These are phyloP conservation scores for Nannochloropsis salina DNA, from an alignment of 108 stramenopile species.

Conservation along the genomic window DNA sequence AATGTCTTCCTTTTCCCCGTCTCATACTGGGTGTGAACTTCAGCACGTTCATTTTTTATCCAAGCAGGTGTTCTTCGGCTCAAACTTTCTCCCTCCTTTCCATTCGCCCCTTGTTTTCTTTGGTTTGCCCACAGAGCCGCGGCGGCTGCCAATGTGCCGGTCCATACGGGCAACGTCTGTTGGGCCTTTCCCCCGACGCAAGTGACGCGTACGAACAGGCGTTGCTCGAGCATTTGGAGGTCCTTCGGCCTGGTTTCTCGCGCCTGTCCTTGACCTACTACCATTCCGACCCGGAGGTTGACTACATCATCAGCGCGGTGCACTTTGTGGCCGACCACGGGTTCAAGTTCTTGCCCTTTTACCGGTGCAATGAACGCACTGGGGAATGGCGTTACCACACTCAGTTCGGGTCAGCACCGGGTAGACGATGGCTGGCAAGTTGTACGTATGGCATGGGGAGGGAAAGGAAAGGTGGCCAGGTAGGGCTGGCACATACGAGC, in stretches of 20 bases:
- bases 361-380: slow-evolving; percentile 58
- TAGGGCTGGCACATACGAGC: not conserved
- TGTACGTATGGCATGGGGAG: not conserved
- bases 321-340: slow-evolving; percentile 80
- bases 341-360: slow-evolving; percentile 77
- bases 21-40: too few species aligned
- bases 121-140: slow-evolving; percentile 13
- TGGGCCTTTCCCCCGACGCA: slow-evolving; percentile 36
- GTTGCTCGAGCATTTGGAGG: slow-evolving; percentile 66
- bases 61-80: not conserved
- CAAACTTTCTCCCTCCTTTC: not conserved
- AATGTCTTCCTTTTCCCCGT: too few species aligned
- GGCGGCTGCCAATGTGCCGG: slow-evolving; percentile 56
- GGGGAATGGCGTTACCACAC: slow-evolving; percentile 50
- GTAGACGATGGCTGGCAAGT: slow-evolving; percentile 23
- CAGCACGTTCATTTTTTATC: too few species aligned
- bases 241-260: slow-evolving; percentile 67
- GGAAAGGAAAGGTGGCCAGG: too few species aligned
- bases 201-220: slow-evolving; percentile 62
- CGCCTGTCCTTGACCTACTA: slow-evolving; percentile 75
- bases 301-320: slow-evolving; percentile 80
- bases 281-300: slow-evolving; percentile 63
- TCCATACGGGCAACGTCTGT: slow-evolving; percentile 47
- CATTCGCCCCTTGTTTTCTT: not conserved
- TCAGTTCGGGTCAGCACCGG: slow-evolving; percentile 32